Conservation (phyloP, 1,139 yeast species). For the Zygoascus sp. region DNA sequence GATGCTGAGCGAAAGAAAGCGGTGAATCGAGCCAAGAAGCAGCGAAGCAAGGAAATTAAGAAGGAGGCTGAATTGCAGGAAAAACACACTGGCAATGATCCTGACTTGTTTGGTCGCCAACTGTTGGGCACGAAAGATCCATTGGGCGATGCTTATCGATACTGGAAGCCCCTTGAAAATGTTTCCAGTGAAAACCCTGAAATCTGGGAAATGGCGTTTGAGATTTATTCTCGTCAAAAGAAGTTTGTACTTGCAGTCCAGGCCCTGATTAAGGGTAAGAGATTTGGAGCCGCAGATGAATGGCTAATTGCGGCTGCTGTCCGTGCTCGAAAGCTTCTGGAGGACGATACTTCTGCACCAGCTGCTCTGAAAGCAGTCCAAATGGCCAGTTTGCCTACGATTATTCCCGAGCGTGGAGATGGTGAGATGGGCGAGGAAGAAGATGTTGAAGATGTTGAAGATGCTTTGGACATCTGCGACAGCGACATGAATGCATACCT, state of each 20-base stretch:
- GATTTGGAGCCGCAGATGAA: constrained; percentile 28
- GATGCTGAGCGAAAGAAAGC: constrained; percentile 34
- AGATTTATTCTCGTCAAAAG: constrained; percentile 40
- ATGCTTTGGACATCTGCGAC: constrained; percentile 12
- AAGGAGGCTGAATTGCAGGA: constrained; percentile 37
- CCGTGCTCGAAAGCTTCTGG: constrained; percentile 27
- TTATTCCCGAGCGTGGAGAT: constrained; percentile 22
- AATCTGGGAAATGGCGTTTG: constrained; percentile 43
- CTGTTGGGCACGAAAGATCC: constrained; percentile 39
- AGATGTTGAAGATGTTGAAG: constrained; percentile 21
- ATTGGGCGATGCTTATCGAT: constrained; percentile 36
- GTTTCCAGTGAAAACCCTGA: constrained; percentile 30
- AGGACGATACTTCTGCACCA: constrained; percentile 27
- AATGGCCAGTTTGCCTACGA: constrained; percentile 30
- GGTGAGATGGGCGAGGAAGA: constrained; percentile 18
- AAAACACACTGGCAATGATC: constrained; percentile 39
- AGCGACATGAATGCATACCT: constrained; percentile 10
- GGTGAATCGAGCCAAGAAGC: constrained; percentile 40
- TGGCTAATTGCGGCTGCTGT: constrained; percentile 31
- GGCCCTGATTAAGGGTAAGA: constrained; percentile 39
- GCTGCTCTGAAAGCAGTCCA: constrained; percentile 33
- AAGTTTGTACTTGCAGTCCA: constrained; percentile 46
- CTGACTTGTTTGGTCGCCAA: constrained; percentile 43
- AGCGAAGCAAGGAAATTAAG: constrained; percentile 38
- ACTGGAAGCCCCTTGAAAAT: constrained; percentile 38